Base-by-base conservation (phyloP, 2,329 filamentous ascomycete species). In the Paramyrothecium roridum region DNA sequence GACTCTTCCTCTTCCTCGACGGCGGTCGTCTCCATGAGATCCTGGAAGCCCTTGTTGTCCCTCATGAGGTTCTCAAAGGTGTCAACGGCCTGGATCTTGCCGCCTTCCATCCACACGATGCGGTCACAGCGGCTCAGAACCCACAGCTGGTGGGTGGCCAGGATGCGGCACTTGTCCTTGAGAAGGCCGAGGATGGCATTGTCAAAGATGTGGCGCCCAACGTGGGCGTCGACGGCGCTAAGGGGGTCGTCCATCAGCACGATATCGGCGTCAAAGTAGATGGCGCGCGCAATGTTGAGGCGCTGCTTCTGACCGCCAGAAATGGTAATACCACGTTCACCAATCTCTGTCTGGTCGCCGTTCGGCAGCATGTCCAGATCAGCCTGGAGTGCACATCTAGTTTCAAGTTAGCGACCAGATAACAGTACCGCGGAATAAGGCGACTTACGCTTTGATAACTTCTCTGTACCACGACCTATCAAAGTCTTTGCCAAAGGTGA, bases 251-350 rank as follows among this genome's bases (percentile, higher is more conserved):
- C 86, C 81, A 89, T 85, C 26, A 89, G 76, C 20, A 89, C 80
- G 52, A 89, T 81, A 55, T 88, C 84, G 12, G 86, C 80, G 58
- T 88, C 79, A 57, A 87, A 89, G 74, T 93, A 81, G 60, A 89
- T 88, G 57, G 86, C 85, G 50, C 95, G 84, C 19, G 95, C 95
- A 66, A 98, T 97, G 68, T 97, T 98, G 62, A 97, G 78, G 12
- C 95, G 86, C 71, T 97, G 93, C 72, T 97, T 97, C 72, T 98
- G 93, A 2, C 93, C 93, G 55, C 95, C 93, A 19, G 92, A 96
- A 1, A 98, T 89, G 1, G 92, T 98, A 66, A 98, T 97, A 53
- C 95, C 93, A 58, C 92, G 87, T 71, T 98, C 95, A 23, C 93
- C 95, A 66, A 98, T 96, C 70, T 98, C 93, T 0, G 93, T 99